These are phyloP conservation scores for Erysiphe pulchra DNA, from an alignment of 2,329 filamentous ascomycete genomes.

Conservation along the genomic window DNA sequence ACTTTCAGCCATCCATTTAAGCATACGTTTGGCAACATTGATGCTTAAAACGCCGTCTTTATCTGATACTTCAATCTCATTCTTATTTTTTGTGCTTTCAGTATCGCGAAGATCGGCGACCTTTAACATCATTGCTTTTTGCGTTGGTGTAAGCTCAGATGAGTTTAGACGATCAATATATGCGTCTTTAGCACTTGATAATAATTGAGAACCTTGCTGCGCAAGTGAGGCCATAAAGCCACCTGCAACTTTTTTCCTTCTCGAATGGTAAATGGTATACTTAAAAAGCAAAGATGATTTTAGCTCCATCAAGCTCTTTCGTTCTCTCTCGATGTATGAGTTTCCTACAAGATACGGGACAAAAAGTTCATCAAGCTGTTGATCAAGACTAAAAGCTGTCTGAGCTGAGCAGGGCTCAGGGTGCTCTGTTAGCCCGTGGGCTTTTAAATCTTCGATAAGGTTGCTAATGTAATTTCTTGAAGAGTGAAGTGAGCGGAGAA, in stretches of 20 bases:
- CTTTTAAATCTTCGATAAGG: slow-evolving; percentile 77
- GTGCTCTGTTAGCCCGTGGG: slow-evolving; percentile 83
- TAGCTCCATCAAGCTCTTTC: slow-evolving; percentile 46
- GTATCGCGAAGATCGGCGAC: slow-evolving; percentile 63
- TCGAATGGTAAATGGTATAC: slow-evolving; percentile 82
- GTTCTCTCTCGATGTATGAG: slow-evolving; percentile 45
- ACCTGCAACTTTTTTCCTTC: slow-evolving; percentile 65
- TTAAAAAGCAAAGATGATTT: slow-evolving; percentile 89
- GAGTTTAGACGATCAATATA: slow-evolving; percentile 78
- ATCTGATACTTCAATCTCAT: slow-evolving; percentile 75
- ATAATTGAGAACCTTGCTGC: slow-evolving; percentile 68
- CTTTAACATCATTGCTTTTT: slow-evolving; percentile 72
- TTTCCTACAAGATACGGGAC: slow-evolving; percentile 43
- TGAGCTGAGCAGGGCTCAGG: slow-evolving; percentile 75
- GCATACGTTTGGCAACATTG: slow-evolving; percentile 85
- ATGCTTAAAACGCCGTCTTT: slow-evolving; percentile 66
- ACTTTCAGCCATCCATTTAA: slow-evolving; percentile 90
- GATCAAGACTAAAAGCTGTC: slow-evolving; percentile 49
- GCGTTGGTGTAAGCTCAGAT: slow-evolving; percentile 63
- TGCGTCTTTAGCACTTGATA: slow-evolving; percentile 69
- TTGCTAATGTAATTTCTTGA: slow-evolving; percentile 71
- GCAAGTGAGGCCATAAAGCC: slow-evolving; percentile 84
- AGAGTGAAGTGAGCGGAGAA: slow-evolving; percentile 71
- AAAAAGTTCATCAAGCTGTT: slow-evolving; percentile 55
- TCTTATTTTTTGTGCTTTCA: slow-evolving; percentile 46